phyloP scores from a whole-genome alignment of 2,329 filamentous ascomycete species.

The Huntiella omanensis region DNA sequence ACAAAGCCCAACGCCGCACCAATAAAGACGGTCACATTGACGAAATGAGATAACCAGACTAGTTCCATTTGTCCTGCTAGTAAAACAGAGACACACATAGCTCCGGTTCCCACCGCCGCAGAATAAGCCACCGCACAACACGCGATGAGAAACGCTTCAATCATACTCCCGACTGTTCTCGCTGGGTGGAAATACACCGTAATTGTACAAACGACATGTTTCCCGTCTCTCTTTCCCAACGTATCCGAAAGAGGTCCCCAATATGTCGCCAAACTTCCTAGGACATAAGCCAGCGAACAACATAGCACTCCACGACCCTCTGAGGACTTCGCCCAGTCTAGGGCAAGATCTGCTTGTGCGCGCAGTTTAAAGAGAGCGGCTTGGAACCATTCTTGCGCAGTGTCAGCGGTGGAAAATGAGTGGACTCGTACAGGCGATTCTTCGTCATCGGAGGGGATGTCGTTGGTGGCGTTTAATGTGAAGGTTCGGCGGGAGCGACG shows the following conservation, averaged over 20 bases:
- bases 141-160: constrained; percentile 63
- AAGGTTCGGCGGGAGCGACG: constrained; percentile 67
- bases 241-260: constrained; percentile 52
- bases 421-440: constrained; percentile 18
- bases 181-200: constrained; percentile 92
- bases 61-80: constrained; percentile 50
- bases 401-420: constrained; percentile 20
- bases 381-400: constrained; percentile 19
- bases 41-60: constrained; percentile 52
- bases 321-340: constrained; percentile 48
- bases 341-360: constrained; percentile 22
- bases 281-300: constrained; percentile 73
- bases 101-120: constrained; percentile 51
- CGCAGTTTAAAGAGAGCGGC: constrained; percentile 21
- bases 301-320: constrained; percentile 69
- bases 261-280: constrained; percentile 76
- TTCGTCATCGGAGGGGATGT: constrained; percentile 16
- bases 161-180: constrained; percentile 71
- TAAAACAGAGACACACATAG: constrained; percentile 74
- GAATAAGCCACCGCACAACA: constrained; percentile 58
- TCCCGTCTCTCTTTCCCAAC: constrained; percentile 70
- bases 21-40: constrained; percentile 69
- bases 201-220: constrained; percentile 83
- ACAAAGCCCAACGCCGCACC: constrained; percentile 75
- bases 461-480: constrained; percentile 33